Percentiles rank a stretch among this genome's conserved stretches.
phyloP scores from a whole-genome alignment of 2,329 filamentous ascomycete species.

The Microsporum canis region DNA sequence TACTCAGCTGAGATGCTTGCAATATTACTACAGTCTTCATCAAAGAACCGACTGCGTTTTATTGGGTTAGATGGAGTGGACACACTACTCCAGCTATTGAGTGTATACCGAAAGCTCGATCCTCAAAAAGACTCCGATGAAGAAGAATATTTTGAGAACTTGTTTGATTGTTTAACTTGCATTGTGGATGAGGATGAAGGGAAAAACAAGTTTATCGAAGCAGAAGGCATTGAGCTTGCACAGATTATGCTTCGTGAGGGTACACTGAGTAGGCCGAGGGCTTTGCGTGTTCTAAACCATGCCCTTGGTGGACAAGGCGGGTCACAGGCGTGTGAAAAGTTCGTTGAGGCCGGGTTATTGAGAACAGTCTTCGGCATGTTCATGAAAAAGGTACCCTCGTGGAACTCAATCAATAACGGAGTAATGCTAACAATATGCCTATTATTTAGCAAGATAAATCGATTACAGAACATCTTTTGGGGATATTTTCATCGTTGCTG shows the following conservation, averaged over 20 bases:
- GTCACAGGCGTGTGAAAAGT: slow-evolving; percentile 55
- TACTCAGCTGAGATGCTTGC: slow-evolving; percentile 87
- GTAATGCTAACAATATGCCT: slow-evolving; percentile 14
- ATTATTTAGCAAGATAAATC: slow-evolving; percentile 46
- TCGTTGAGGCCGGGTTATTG: slow-evolving; percentile 75
- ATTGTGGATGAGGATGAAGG: slow-evolving; percentile 63
- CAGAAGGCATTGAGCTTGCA: slow-evolving; percentile 82
- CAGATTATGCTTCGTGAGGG: slow-evolving; percentile 87
- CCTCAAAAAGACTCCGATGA: slow-evolving; percentile 77
- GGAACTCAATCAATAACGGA: neutral
- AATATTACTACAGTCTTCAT: slow-evolving; percentile 69
- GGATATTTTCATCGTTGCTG: slow-evolving; percentile 73
- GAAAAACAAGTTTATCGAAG: slow-evolving; percentile 72
- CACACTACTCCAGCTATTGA: slow-evolving; percentile 66
- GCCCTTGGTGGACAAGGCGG: slow-evolving; percentile 52
- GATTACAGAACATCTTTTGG: slow-evolving; percentile 66
- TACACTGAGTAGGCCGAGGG: slow-evolving; percentile 66
- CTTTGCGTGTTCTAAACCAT: slow-evolving; percentile 75
- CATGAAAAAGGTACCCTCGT: slow-evolving; percentile 53
- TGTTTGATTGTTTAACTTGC: slow-evolving; percentile 79
- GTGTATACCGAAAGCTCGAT: slow-evolving; percentile 74
- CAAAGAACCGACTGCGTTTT: slow-evolving; percentile 53
- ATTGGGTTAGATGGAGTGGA: slow-evolving; percentile 62
- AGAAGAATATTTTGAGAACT: slow-evolving; percentile 87
- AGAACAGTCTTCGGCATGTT: slow-evolving; percentile 79